Conservation (phyloP, 345 rosid species). For the Arabis alpina region DNA sequence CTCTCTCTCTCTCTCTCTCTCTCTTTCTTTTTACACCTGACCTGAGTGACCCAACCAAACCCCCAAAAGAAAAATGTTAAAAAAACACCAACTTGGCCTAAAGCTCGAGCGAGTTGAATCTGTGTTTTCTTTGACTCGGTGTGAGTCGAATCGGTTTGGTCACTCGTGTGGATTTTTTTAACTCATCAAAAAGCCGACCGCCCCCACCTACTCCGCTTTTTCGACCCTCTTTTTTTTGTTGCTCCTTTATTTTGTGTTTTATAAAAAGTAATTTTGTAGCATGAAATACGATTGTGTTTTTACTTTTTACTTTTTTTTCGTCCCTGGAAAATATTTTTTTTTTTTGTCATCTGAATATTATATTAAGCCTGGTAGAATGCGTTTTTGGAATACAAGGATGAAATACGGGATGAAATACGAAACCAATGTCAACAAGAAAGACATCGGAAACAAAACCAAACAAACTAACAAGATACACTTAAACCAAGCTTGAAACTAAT, state of each 20-base stretch:
- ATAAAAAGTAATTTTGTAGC: not conserved
- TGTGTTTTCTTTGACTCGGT: slow-evolving; percentile 27
- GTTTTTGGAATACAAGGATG: too few species aligned
- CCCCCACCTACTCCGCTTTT: slow-evolving; percentile 43
- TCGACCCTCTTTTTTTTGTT: slow-evolving; percentile 18
- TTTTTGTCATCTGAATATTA: too few species aligned
- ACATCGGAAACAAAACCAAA: too few species aligned
- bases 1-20: slow-evolving; percentile 18
- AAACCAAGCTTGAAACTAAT: too few species aligned
- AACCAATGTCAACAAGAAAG: too few species aligned
- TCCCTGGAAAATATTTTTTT: not conserved
- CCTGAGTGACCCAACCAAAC: slow-evolving; percentile 47
- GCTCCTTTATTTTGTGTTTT: not conserved
- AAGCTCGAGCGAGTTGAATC: slow-evolving; percentile 39
- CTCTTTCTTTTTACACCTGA: slow-evolving; percentile 37
- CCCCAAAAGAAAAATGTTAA: not conserved
- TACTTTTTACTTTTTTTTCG: too few species aligned
- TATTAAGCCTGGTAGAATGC: too few species aligned
- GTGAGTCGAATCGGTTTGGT: slow-evolving; percentile 39
- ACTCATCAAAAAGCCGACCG: slow-evolving; percentile 37
- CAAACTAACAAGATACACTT: too few species aligned
- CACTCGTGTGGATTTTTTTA: slow-evolving; percentile 41
- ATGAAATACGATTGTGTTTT: not conserved
- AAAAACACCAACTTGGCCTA: slow-evolving; percentile 25
- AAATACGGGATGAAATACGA: too few species aligned